A percentile compares a stretch with the other conserved stretches of the same genome.
Evolutionary conservation across 2,329 filamentous ascomycete species (phyloP).

Genomic region (Stachybotrys chlorohalonatus): DNA sequence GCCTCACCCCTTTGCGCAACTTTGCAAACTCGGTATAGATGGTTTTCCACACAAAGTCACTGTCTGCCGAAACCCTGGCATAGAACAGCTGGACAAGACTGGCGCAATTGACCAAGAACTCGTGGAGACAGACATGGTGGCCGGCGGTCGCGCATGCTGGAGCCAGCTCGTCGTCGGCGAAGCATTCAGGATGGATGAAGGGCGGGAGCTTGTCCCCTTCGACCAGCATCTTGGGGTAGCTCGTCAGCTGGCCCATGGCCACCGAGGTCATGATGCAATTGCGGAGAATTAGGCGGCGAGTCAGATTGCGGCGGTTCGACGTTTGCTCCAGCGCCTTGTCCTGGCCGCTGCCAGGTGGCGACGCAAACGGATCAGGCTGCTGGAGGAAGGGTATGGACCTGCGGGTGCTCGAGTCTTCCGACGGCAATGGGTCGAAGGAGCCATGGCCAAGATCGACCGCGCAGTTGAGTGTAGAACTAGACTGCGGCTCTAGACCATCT

Average conservation of each 20-base stretch:
- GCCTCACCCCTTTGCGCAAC: neutral
- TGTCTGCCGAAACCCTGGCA: neutral
- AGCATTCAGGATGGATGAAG: conserved; percentile 2
- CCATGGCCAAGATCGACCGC: neutral
- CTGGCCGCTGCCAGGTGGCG: neutral
- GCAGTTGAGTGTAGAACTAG: neutral
- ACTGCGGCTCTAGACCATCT: neutral
- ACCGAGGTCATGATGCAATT: conserved; percentile 3
- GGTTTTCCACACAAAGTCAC: conserved; percentile 1
- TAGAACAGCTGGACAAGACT: conserved; percentile 3
- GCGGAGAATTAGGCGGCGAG: neutral
- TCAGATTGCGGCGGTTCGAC: neutral
- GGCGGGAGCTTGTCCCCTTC: conserved; percentile 2
- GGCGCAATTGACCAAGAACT: conserved; percentile 2
- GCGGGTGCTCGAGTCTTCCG: neutral
- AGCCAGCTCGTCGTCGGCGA: conserved; percentile 2
- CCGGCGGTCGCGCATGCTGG: neutral
- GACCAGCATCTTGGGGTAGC: conserved; percentile 2
- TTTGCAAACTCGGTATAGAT: neutral
- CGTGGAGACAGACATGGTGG: neutral
- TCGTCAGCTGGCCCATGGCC: conserved; percentile 5
- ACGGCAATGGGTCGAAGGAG: neutral
- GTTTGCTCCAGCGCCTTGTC: neutral
- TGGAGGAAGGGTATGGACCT: neutral
- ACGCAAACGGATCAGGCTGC: neutral